Evolutionary conservation across 2,329 filamentous ascomycete genomes (phyloP).

Genomic region (Sordariomycetes sp.): DNA sequence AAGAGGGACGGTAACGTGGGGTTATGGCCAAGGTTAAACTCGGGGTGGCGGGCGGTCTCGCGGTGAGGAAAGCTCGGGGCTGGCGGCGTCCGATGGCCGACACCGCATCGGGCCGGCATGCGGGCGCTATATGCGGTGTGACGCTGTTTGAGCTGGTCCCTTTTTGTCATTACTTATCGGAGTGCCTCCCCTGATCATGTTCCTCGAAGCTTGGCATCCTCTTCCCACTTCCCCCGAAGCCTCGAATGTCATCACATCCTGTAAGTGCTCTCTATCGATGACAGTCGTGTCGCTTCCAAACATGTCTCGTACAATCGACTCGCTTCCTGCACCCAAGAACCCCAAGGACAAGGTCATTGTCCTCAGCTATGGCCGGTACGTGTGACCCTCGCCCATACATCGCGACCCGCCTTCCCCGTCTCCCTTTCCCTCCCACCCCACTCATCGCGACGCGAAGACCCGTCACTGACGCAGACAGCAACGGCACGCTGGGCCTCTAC

Average conservation of each 20-base stretch:
- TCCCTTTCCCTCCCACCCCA: too few species aligned
- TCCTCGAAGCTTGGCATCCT: neutral
- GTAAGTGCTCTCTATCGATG: neutral
- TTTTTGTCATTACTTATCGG: neutral
- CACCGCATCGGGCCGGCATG: neutral
- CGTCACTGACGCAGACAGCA: slow-evolving; percentile 10
- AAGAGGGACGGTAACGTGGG: too few species aligned
- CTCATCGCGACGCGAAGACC: neutral
- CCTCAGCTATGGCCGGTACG: slow-evolving; percentile 22
- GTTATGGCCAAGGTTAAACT: too few species aligned
- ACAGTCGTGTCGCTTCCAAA: neutral
- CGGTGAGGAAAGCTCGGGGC: too few species aligned
- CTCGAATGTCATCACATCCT: neutral
- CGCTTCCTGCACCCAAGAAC: slow-evolving; percentile 15
- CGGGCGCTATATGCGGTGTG: neutral
- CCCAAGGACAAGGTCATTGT: slow-evolving; percentile 20
- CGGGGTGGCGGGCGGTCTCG: too few species aligned
- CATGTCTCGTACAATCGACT: slow-evolving; percentile 21
- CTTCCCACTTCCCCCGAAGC: neutral
- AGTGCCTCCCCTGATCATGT: neutral
- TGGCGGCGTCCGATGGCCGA: neutral
- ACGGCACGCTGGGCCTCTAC: slow-evolving; percentile 20
- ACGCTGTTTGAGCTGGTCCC: neutral
- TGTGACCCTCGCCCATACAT: neutral
- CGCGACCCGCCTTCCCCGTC: neutral